phyloP scores from a whole-genome alignment of 2,329 filamentous ascomycete species.

The Fusarium zealandicum region DNA sequence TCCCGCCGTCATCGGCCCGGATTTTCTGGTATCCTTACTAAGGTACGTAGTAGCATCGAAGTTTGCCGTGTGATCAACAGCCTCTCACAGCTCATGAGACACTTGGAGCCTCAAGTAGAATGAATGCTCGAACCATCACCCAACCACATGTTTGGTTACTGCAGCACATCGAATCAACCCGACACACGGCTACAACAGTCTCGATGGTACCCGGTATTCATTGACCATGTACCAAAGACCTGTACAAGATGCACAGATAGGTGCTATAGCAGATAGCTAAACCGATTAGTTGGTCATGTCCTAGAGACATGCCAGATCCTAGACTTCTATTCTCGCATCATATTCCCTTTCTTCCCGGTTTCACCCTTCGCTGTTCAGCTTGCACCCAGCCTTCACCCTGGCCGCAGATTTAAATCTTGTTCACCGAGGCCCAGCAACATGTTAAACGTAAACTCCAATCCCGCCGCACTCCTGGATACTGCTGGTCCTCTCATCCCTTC shows the following conservation, averaged over 20 bases:
- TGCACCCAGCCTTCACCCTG: neutral
- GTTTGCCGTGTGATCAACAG: neutral
- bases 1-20: conserved; percentile 11
- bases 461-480: neutral
- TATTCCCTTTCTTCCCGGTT: no score
- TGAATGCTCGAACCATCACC: neutral
- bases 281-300: neutral
- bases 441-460: conserved; percentile 14
- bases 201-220: no score
- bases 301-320: no score
- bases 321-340: no score
- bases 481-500: neutral
- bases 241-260: neutral
- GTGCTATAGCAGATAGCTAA: neutral
- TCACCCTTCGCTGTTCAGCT: no score
- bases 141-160: neutral
- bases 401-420: conserved; percentile 2
- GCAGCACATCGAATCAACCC: no score
- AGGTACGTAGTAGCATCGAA: neutral
- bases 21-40: no score
- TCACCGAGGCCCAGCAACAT: conserved; percentile 10
- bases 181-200: no score
- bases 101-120: conserved; percentile 14
- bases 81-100: conserved; percentile 18
- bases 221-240: neutral